Evolutionary conservation across 2,329 filamentous ascomycete species (phyloP).

Genomic region (Pestalotiopsis sp.): DNA sequence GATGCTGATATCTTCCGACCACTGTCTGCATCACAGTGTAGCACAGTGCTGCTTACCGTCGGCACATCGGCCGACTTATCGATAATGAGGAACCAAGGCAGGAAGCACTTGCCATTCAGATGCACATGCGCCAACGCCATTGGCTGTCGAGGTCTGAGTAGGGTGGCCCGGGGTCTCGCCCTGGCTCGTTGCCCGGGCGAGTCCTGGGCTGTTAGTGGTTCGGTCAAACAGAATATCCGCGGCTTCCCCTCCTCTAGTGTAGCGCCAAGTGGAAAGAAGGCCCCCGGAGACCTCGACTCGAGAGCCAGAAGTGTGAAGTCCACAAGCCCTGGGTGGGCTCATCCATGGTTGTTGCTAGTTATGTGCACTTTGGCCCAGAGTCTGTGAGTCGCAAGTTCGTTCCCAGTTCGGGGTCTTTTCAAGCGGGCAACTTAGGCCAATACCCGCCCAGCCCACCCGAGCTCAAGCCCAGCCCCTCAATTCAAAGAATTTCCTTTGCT

Average conservation of each 20-base stretch:
- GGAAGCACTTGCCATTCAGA: not conserved
- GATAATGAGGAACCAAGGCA: not conserved
- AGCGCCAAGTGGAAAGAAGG: not conserved
- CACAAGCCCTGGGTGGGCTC: not conserved
- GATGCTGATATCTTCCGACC: not conserved
- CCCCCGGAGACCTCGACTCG: not conserved
- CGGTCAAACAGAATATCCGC: slow-evolving; percentile 11
- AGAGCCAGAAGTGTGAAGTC: not conserved
- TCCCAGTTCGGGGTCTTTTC: not conserved
- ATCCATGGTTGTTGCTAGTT: not conserved
- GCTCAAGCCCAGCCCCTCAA: slow-evolving; percentile 11
- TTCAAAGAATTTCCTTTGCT: slow-evolving; percentile 11
- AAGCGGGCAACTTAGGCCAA: not conserved
- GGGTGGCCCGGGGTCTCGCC: not conserved
- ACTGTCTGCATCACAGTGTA: slow-evolving; percentile 1
- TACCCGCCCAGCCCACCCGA: not conserved
- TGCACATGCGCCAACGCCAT: not conserved
- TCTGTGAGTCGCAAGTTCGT: not conserved
- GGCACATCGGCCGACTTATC: not conserved
- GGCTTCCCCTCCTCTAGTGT: not conserved
- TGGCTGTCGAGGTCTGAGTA: not conserved
- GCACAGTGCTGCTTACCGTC: slow-evolving; percentile 8
- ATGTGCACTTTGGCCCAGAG: not conserved
- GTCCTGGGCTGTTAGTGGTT: not conserved
- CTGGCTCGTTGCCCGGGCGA: not conserved